Base-by-base conservation (phyloP, 2,329 filamentous ascomycete species). In the Alternaria sp. region DNA sequence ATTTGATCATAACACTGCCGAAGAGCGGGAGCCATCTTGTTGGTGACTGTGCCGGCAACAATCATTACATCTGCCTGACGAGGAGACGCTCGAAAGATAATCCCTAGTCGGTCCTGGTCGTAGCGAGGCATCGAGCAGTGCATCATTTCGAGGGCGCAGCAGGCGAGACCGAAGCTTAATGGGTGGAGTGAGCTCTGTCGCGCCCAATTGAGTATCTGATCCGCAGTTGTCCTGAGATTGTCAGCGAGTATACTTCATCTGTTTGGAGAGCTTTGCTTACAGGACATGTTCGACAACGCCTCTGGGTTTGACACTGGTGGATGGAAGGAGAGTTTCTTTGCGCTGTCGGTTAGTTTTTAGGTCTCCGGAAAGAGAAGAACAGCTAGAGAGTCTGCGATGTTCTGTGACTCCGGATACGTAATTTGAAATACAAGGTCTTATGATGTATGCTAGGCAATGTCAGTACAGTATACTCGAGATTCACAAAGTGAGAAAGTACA, bases 131-230 rank as follows among this genome's bases (percentile, higher is more conserved):
- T 93, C 28, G 92, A 96, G 40, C 93, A 85, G 79, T 94, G 92
- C 92, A 97, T 97, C 93, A 96, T 96, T 81, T 97, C 92, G 78
- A 97, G 83, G 80, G 91, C 92, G 80, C 92, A 96, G 86, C 92
- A 97, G 74, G 92, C 92, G 44, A 96, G 89, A 59, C 90, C 93
- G 78, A 97, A 96, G 48, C 91, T 93, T 87, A 96, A 90, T 72
- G 93, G 92, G 92, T 92, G 96, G 58, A 95, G 85, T 16, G 93
- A 96, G 60, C 89, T 88, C 81, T 95, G 91, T 59, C 92, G 90
- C 40, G 89, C 90, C 93, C 93, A 96, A 83, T 94, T 95, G 82
- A 90, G 83, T 66, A 95, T 86, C 78, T 91, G 87, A 78, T 96
- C 92, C 76, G 93, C 86, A 5, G 91, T 91, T 54, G 92, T 93